Evolutionary conservation across 2,329 filamentous ascomycete species (phyloP).

Genomic region (Clathrospora elynae): DNA sequence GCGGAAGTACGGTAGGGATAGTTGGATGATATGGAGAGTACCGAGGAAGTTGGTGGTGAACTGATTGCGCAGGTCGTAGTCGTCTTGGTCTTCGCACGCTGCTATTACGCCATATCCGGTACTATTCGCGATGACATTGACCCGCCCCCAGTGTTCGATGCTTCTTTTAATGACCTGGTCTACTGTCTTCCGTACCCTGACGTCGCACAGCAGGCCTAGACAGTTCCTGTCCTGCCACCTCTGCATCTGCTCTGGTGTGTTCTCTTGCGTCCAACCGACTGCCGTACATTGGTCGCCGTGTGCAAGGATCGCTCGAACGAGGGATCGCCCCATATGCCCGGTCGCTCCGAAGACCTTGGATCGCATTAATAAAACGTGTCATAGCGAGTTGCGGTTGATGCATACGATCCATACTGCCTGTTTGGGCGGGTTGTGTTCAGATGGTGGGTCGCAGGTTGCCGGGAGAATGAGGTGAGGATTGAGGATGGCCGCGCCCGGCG

Average conservation of each 20-base stretch:
- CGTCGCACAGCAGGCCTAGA: conserved; percentile 84
- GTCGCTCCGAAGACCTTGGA: conserved; percentile 83
- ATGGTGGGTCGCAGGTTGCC: conserved; percentile 83
- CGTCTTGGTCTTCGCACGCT: conserved; percentile 94
- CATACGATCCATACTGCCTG: conserved; percentile 88
- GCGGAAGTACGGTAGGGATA: conserved; percentile 85
- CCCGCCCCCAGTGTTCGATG: conserved; percentile 74
- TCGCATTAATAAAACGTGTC: conserved; percentile 9
- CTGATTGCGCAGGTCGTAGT: conserved; percentile 91
- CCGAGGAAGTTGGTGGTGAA: conserved; percentile 99
- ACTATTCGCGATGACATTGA: conserved; percentile 89
- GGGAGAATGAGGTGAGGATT: conserved; percentile 67
- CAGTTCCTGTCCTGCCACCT: conserved; percentile 70
- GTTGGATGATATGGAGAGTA: conserved; percentile 88
- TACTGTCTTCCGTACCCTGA: conserved; percentile 80
- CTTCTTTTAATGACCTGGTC: conserved; percentile 70
- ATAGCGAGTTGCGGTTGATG: conserved; percentile 19
- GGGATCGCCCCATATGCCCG: conserved; percentile 92
- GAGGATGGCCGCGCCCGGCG: conserved; percentile 42
- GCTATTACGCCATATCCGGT: conserved; percentile 95
- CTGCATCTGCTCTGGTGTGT: conserved; percentile 72
- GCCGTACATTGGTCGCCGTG: conserved; percentile 84
- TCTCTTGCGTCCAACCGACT: conserved; percentile 82
- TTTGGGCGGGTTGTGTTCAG: conserved; percentile 69
- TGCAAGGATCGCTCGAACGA: conserved; percentile 79